Evolutionary conservation across 2,329 filamentous ascomycete species (phyloP), one percentile per base, ranked within the genome.

Genomic region (Cladosporium velox): DNA sequence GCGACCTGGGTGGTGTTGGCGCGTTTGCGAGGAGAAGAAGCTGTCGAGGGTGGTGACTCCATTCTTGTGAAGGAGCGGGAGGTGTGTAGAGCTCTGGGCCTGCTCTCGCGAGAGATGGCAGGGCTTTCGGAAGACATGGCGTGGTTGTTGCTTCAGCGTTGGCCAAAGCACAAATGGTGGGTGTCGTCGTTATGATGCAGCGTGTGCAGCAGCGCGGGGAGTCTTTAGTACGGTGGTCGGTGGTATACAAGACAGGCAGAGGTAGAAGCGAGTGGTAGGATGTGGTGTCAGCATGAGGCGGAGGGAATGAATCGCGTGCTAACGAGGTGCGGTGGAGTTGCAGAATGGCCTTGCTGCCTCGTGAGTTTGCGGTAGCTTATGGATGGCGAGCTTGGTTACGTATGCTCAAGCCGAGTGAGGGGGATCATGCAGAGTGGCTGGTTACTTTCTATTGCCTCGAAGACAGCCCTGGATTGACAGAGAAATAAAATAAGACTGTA

Each of bases 61-160:
- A 85, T 78, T 28, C 83, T 81, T 6, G 80, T 82, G 72, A 85
- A 85, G 35, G 82, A 84, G 55, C 79, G 76, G 47, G 82, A 80
- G 57, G 78, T 71, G 55, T 82, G 79, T 24, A 81, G 73, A 52
- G 77, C 71, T 57, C 72, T 74, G 7, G 79, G 71, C 44, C 70
- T 70, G 60, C 18, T 51, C 7, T 67, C 64, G 66, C 63, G 63
- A 28, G 57, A 21, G 7, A 44, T 34, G 26, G 35, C 38, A 32
- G 26, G 34, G 32, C 47, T 52, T 35, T 41, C 60, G 49, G 61
- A 64, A 32, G 61, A 57, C 61, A 64, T 64, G 51, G 61, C 26
- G 34, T 64, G 41, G 41, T 24, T 47, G 8, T 47, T 47, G 24
- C 26, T 41, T 63, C 44, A 55, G 30, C 60, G 60, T 41, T 49